phyloP scores from a whole-genome alignment of 2,329 filamentous ascomycete genomes.

The Pyricularia sp. region DNA sequence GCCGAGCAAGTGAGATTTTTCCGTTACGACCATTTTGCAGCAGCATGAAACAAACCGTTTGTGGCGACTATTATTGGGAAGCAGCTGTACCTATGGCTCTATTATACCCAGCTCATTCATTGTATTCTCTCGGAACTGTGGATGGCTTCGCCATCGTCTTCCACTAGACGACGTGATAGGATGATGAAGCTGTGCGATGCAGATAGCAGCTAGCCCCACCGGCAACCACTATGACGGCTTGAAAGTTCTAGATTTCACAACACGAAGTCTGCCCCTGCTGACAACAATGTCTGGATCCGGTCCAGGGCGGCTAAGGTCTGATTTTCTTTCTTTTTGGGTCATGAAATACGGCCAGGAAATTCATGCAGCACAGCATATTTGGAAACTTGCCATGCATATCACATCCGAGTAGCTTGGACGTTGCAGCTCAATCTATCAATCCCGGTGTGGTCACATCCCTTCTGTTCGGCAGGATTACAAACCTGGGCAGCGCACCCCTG shows the following conservation, averaged over 20 bases:
- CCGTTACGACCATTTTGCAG: not conserved
- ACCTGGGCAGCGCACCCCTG: too few species aligned
- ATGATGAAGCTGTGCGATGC: too few species aligned
- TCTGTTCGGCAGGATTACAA: not conserved
- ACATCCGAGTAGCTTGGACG: not conserved
- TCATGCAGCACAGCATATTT: not conserved
- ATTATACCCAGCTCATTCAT: too few species aligned
- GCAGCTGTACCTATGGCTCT: too few species aligned
- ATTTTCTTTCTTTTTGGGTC: not conserved
- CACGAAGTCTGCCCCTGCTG: not conserved
- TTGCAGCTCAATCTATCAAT: not conserved
- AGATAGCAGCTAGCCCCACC: not conserved
- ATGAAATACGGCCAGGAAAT: not conserved
- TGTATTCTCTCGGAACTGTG: too few species aligned
- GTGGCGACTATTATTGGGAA: not conserved
- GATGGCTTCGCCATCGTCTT: too few species aligned
- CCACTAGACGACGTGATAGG: too few species aligned
- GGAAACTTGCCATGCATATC: not conserved
- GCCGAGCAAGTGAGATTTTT: not conserved
- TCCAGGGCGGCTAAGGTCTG: not conserved
- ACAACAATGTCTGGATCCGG: not conserved
- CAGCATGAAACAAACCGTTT: not conserved
- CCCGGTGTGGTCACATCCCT: not conserved
- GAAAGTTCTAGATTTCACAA: not conserved
- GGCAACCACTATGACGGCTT: not conserved